These are phyloP conservation scores for Aspergillus latus DNA, from an alignment of 2,329 filamentous ascomycete species.

Conservation along the genomic window DNA sequence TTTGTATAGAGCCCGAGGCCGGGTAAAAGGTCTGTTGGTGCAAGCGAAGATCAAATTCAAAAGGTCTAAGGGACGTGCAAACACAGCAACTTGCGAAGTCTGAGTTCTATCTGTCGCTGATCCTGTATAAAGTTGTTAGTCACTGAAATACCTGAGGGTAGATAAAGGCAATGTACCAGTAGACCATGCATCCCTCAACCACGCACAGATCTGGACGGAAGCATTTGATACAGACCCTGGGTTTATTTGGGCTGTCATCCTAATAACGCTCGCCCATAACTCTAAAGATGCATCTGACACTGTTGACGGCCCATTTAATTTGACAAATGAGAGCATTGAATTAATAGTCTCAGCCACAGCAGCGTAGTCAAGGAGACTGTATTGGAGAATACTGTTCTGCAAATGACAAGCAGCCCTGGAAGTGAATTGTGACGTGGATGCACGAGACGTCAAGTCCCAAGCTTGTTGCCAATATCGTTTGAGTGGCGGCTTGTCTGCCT, in stretches of 20 bases:
- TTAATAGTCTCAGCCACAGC: conserved; percentile 68
- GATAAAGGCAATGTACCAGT: conserved; percentile 59
- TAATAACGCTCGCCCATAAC: conserved; percentile 69
- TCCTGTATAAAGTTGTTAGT: conserved; percentile 42
- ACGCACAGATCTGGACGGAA: conserved; percentile 71
- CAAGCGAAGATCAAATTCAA: conserved; percentile 69
- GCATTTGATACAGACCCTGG: conserved; percentile 67
- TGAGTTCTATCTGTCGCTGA: conserved; percentile 62
- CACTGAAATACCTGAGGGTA: conserved; percentile 6
- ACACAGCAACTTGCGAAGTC: conserved; percentile 62
- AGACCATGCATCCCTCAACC: conserved; percentile 80
- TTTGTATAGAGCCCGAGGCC: conserved; percentile 22
- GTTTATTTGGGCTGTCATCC: conserved; percentile 64
- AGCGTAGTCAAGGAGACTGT: conserved; percentile 66
- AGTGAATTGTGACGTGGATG: conserved; percentile 66
- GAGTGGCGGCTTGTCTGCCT: conserved; percentile 44
- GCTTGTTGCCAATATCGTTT: conserved; percentile 64
- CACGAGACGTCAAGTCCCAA: conserved; percentile 73
- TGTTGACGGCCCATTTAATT: conserved; percentile 75
- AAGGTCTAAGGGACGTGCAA: conserved; percentile 65
- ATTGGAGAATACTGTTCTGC: conserved; percentile 66
- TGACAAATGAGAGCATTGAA: conserved; percentile 71
- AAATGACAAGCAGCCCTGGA: conserved; percentile 77
- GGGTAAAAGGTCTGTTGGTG: conserved; percentile 54
- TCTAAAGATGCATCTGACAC: conserved; percentile 76